Evolutionary conservation across 2,329 filamentous ascomycete species (phyloP), one percentile per base, ranked within the genome.

Genomic region (Beauveria bassiana): DNA sequence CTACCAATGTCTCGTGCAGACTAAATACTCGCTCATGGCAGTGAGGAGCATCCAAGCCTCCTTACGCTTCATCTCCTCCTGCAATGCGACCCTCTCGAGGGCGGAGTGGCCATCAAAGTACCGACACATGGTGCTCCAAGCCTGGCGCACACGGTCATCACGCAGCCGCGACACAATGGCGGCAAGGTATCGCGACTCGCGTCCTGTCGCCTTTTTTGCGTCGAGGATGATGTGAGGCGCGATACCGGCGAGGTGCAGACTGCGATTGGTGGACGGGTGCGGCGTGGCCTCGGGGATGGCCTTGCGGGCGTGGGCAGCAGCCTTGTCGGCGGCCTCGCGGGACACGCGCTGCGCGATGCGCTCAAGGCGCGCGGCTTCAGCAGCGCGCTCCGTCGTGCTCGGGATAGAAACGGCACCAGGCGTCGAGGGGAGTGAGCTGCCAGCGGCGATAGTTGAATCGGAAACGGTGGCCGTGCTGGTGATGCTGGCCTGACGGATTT

Each of bases 51-150:
- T 82, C 78, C 89, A 92, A 16, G 91, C 81, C 67, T 90, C 87
- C 75, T 93, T 96, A 61, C 91, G 81, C 78, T 95, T 96, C 77
- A 96, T 82, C 6, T 90, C 89, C 75, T 97, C 91, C 61, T 88
- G 83, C n/a, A 95, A 78, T 1, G 89, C 85, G 66, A 99, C 89
- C 67, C 93, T 87, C 76, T 99, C 95, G 63, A 98, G 79, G 2
- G 93, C 88, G 70, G 89, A 87, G 61, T 82, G 83, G 1, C 95
- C 95, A 72, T 98, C 93, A 68, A 98, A 91, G 73, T 97, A 95
- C 72, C 89, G 91, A 68, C 87, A 82, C 67, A 96, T 86, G 50
- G 82, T 78, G 2, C 85, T 83, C 89, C 92, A 96, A 53, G 84
- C 81, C 61, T 85, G 81, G 47, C 84, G 80, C 16, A 90, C 73